Base-by-base conservation (phyloP, 805 yeast species). In the Schwanniomyces polymorphus region DNA sequence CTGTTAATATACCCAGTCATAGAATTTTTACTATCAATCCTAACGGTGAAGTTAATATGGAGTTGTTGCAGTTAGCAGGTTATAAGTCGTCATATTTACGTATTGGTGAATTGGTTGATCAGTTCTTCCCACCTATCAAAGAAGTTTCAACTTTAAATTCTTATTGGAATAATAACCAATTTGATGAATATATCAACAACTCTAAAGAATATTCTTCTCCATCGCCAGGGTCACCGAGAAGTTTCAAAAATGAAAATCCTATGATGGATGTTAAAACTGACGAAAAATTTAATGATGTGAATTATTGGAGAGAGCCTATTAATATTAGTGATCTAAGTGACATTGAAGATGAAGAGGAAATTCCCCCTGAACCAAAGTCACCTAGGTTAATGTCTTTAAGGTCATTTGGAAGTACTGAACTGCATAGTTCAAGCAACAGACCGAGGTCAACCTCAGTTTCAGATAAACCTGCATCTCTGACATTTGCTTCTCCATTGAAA, bases 1-100 rank as follows among this genome's bases (percentile, higher is more conserved):
- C 91, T 8, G 98, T 94, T 7, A 91, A 94, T 4, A 88, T 94
- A 8, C 98, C 99, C 2, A 84, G 95, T 16, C 92, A 97, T 34
- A 76, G 97, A 51, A 91, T 94, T 35, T 94, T 94, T 63, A 94
- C 99, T 7, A 94, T 94, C 57, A 92, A 94, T 59, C 91, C 98
- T 1, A 90, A 88, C 52, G 97, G 97, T 2, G 98, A 94, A 54
- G 99, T 94, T 37, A 97, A 90, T 71, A 87, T 94, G 96, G 99
- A 94, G 67, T 76, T 94, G 53, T 74, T 94, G 45, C 98, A 94
- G 63, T 75, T 94, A 59, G 95, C 97, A 0, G 99, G 99, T 2
- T 89, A 88, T 65, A 87, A 81, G 60, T 85, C 94, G 44, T 84
- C 96, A 0, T 94, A 94, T 63, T 81, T 94, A 43, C 85, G 84